Percentiles rank a stretch among this genome's conserved stretches.
Conservation (phyloP, 805 yeast species). For the Blastobotrys attinorum region DNA sequence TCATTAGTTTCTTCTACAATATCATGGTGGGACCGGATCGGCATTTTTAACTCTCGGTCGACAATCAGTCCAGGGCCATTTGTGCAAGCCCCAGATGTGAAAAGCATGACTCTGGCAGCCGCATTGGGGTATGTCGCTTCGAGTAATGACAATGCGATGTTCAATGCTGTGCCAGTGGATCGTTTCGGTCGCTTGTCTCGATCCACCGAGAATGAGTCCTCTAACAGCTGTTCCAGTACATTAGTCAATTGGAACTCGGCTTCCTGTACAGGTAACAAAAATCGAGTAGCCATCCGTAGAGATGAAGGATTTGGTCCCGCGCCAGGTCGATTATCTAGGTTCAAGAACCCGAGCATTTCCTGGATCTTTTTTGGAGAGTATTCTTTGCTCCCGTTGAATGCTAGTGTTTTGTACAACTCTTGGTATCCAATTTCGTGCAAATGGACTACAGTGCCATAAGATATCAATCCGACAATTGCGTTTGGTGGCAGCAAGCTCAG, state of each 20-base stretch:
- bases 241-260: conserved; percentile 73
- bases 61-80: conserved; percentile 84
- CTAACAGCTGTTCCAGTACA: conserved; percentile 59
- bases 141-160: conserved; percentile 66
- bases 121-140: conserved; percentile 70
- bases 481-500: conserved; percentile 80
- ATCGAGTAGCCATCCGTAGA: conserved; percentile 33
- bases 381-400: conserved; percentile 69
- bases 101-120: conserved; percentile 75
- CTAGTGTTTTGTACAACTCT: conserved; percentile 35
- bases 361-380: conserved; percentile 46
- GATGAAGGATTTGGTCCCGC: conserved; percentile 12
- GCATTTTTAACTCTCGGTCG: conserved; percentile 75
- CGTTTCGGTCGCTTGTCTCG: conserved; percentile 59
- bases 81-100: conserved; percentile 87
- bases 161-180: conserved; percentile 80
- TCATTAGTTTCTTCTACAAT: conserved; percentile 58
- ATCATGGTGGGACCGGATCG: conserved; percentile 88
- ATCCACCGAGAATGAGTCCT: conserved; percentile 77
- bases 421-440: conserved; percentile 74
- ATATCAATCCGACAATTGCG: conserved; percentile 76
- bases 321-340: conserved; percentile 17
- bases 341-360: conserved; percentile 48
- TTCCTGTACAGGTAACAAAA: conserved; percentile 58
- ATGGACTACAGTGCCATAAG: conserved; percentile 85